Conservation (phyloP, 2,329 filamentous ascomycete genomes). For the Raffaelea arxii region DNA sequence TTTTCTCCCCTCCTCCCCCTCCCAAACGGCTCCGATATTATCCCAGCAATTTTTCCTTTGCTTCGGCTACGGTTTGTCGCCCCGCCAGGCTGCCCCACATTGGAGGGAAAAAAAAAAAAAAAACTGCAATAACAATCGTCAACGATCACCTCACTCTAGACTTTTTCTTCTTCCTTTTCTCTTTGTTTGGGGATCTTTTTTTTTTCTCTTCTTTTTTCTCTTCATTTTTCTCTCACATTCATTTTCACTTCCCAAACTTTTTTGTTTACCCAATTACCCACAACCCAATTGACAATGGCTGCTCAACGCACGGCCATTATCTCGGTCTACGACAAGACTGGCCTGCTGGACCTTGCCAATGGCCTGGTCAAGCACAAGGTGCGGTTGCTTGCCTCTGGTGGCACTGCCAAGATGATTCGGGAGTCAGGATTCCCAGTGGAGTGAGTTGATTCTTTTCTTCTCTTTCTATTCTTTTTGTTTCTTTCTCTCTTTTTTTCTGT, state of each 20-base stretch:
- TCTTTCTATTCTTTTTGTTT: not conserved
- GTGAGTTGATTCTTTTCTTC: conserved; percentile 39
- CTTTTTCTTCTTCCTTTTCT: not conserved
- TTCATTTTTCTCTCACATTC: not conserved
- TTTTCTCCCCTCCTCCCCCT: too few relatives aligned
- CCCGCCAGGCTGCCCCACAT: too few relatives aligned
- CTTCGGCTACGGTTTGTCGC: too few relatives aligned
- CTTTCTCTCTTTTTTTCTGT: not conserved
- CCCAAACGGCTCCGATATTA: too few relatives aligned
- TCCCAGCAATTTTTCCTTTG: too few relatives aligned
- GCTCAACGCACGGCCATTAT: conserved; percentile 77
- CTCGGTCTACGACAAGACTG: conserved; percentile 98
- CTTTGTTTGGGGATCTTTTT: too few relatives aligned
- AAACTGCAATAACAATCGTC: too few relatives aligned
- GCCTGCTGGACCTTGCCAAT: conserved; percentile 83
- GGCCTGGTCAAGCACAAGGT: conserved; percentile 83
- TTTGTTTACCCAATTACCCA: too few relatives aligned
- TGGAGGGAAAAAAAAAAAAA: too few relatives aligned
- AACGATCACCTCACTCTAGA: not conserved
- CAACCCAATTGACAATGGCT: too few relatives aligned
- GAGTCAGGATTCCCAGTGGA: conserved; percentile 94
- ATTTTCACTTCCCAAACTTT: too few relatives aligned
- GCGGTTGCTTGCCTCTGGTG: conserved; percentile 86
- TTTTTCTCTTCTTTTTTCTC: not conserved
- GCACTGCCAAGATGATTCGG: conserved; percentile 91